These are phyloP conservation scores for Cynara cardunculus DNA, from an alignment of 129 eudicot genomes.

Conservation along the genomic window DNA sequence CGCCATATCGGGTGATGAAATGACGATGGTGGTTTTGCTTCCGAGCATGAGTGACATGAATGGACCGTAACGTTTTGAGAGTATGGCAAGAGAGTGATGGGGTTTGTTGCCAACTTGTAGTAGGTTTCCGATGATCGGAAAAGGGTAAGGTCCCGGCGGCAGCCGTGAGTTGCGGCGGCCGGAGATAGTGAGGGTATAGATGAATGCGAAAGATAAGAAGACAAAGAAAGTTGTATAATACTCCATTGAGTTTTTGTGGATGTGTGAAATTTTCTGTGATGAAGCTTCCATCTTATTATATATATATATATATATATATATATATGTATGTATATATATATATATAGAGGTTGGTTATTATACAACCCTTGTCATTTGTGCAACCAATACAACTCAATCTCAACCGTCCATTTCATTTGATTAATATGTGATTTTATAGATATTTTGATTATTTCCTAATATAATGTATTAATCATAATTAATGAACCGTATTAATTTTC, in stretches of 20 bases:
- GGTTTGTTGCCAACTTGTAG: constrained; percentile 30
- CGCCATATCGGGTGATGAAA: constrained; percentile 38
- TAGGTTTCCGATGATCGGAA: constrained; percentile 42
- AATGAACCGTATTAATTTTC: no score
- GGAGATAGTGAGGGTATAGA: background rate
- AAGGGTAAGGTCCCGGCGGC: constrained; percentile 42
- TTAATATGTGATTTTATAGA: no score
- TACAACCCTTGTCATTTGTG: no score
- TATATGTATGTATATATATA: no score
- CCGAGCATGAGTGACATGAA: constrained; percentile 32
- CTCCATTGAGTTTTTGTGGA: background rate
- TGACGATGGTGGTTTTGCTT: constrained; percentile 23
- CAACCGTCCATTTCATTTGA: no score
- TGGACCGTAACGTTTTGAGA: constrained; percentile 28
- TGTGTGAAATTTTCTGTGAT: background rate
- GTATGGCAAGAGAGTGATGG: constrained; percentile 31
- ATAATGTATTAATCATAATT: no score
- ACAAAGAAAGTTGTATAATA: background rate
- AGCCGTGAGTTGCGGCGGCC: constrained; percentile 20
- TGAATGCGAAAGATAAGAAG: constrained; percentile 1
- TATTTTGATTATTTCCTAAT: no score
- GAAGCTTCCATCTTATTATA: no score
- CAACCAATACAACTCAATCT: no score
- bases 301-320: no score
- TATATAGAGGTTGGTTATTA: no score